Base-by-base conservation (phyloP, 495 filamentous ascomycete genomes). In the Penicillium cosmopolitanum region DNA sequence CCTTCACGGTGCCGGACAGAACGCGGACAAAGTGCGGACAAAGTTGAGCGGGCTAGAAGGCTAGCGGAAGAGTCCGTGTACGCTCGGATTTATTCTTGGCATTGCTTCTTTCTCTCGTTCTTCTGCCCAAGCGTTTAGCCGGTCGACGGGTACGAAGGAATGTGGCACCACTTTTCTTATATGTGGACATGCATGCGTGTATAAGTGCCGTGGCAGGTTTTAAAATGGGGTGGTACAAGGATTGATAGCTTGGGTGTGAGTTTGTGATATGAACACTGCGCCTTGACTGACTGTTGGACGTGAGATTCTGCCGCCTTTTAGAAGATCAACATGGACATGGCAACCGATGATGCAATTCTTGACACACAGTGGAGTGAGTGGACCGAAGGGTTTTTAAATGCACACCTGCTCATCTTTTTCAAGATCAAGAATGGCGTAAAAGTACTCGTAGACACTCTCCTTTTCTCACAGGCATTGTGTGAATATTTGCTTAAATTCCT, bases 71-170 rank as follows among this genome's bases (percentile, higher is more conserved):
- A 51, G 38, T 51, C 58, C 46, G 55, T 33, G 36, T 44, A 18
- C 42, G 42, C 42, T 48, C 46, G 46, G 46, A 46, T 9, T 46
- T n/a, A 23, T 5, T 33, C 64, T 63, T 66, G 64, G 60, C 64
- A 60, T 63, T 63, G 64, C 60, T 66, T 66, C 52, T 61, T 60
- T 53, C 40, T 19, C 51, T 23, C 38, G 54, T 15, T 52, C 36
- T 46, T 48, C 43, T 21, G 19, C 48, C 48, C 18, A 44, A 23
- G 38, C 56, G 10, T 55, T 23, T 34, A 44, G 44, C 40, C 44
- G 51, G 25, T 54, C 34, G 28, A 31, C 5, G 28, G 28, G 50
- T 51, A 31, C 10, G 23, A n/a, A n/a, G 25, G 16, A 51, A 12
- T 8, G 23, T 33, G 25, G 50, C 50, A 51, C 25, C 50, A 18